These are phyloP conservation scores for Paracoccidioides brasiliensis DNA, from an alignment of 2,329 filamentous ascomycete genomes.

Conservation along the genomic window DNA sequence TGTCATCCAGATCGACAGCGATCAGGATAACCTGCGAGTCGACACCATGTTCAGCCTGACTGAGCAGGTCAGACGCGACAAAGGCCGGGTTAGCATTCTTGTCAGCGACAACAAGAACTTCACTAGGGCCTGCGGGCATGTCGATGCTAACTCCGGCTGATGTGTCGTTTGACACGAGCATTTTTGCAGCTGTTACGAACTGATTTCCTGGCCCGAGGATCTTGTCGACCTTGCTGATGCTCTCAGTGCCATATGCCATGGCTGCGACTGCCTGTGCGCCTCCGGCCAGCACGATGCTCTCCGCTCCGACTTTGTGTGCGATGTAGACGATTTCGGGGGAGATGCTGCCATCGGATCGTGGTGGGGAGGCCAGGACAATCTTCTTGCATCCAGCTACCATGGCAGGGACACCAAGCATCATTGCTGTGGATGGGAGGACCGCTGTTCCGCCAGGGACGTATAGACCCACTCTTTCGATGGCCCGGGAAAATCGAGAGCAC, in stretches of 20 bases:
- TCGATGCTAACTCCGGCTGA: conserved; percentile 92
- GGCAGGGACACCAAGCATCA: conserved; percentile 95
- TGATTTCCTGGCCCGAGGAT: conserved; percentile 96
- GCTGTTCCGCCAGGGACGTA: conserved; percentile 95
- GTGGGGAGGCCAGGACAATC: conserved; percentile 86
- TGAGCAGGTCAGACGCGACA: conserved; percentile 86
- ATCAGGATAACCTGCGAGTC: conserved; percentile 93
- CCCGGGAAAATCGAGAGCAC: conserved; percentile 81
- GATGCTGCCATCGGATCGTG: conserved; percentile 74
- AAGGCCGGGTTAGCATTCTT: conserved; percentile 79
- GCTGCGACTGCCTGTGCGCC: conserved; percentile 92
- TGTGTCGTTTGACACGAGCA: conserved; percentile 95
- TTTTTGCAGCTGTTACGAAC: conserved; percentile 96
- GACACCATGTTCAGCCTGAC: conserved; percentile 90
- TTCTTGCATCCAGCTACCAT: conserved; percentile 95
- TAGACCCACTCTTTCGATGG: conserved; percentile 90
- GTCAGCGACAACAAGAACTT: conserved; percentile 93
- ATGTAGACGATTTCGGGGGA: conserved; percentile 97
- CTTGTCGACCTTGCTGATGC: conserved; percentile 93
- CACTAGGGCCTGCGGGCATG: conserved; percentile 94
- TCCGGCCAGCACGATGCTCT: conserved; percentile 89
- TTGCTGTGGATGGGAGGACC: conserved; percentile 88
- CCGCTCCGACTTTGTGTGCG: conserved; percentile 90
- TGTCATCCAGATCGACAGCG: conserved; percentile 63
- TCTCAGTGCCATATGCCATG: conserved; percentile 94